Evolutionary conservation across 352 stramenopile species (phyloP), one percentile per base, ranked within the genome.

Genomic region (Elongisporangium undulatum): DNA sequence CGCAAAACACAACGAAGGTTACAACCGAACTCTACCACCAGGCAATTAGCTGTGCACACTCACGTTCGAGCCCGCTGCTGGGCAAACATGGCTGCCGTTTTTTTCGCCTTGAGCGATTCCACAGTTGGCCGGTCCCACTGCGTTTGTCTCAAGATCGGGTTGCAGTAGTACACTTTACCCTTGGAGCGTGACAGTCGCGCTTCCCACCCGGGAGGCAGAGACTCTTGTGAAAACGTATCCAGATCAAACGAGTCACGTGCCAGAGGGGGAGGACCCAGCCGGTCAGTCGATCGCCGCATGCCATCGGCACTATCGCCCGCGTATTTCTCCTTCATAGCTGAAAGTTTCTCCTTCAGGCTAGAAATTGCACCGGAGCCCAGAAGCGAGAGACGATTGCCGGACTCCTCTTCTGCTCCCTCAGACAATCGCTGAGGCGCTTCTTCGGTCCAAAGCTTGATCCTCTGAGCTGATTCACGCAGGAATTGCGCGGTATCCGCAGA

Each of bases 81-180:
- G 3, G 67, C 74, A 48, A 72, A 69, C 29, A 66, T 68, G 39
- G 67, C 71, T 4, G 67, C 74, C 38, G 82, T 69, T 55, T 86
- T 89, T 55, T 87, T 89, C 3, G 61, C 69, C 52, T 81, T 87
- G n/a, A 74, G 62, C 20, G 77, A 64, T 50, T 90, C 80, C 17
- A 88, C 67, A 0, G 77, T 87, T 15, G 87, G 87, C 19, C 85
- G 85, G n/a, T 94, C 81, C 87, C 87, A 96, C 56, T 94, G 82
- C 17, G 87, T 94, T 21, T 93, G 68, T 34, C 80, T 74, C 29
- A 92, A 51, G 16, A 63, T 66, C 19, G 85, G 81, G 58, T 96
- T 93, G 68, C 79, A 92, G 56, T 90, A 96, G 72, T 96, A 96
- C 38, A 82, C 74, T 55, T 92, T 92, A 19, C 79, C 77, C 71